Base-by-base conservation (phyloP, 257 asterid genomes). In the Fraxinus anomala region DNA sequence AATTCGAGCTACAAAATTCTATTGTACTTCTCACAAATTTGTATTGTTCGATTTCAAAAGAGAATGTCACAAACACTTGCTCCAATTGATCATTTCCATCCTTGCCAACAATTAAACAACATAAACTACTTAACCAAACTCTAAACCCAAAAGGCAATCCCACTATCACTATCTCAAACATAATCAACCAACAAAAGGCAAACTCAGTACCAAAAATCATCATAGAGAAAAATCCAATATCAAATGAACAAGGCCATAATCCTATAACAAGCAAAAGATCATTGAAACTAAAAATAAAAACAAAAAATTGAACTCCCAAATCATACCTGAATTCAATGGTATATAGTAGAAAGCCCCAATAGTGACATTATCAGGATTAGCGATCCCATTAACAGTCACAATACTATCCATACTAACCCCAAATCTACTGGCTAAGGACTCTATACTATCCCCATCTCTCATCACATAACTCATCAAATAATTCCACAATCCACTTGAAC, bases 341-440 rank as follows among this genome's bases (percentile, higher is more conserved):
- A 95, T 88, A 54, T 90, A 91, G 79, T 93, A 95, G 72, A 95
- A 92, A 74, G 83, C 88, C 34, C 99, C 94, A 73, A 85, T 89
- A 63, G 97, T 91, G 28, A 95, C 85, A 91, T 93, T 95, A 87
- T 91, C 96, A 74, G 99, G 97, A 87, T 89, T 84, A 28, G 84
- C 69, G 78, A 95, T 89, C 84, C 92, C 95, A 83, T 95, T 95
- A n/a, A 85, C 89, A 68, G 74, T 72, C 87, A 82, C 99, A 81
- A 93, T 95, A 87, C 90, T 90, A 82, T 88, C 97, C 99, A 95
- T 95, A 76, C 99, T 95, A 77, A 95, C 98, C 59, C 99, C 99
- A 86, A 95, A 95, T 75, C 99, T 88, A 79, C 99, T 95, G 21
- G 99, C 91, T 72, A 95, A 77, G 77, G 97, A 89, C 85, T 84